Evolutionary conservation across 176 grass and related monocot species (phyloP), one percentile per base, ranked within the genome.

Genomic region (Rhynchospora tenuis): DNA sequence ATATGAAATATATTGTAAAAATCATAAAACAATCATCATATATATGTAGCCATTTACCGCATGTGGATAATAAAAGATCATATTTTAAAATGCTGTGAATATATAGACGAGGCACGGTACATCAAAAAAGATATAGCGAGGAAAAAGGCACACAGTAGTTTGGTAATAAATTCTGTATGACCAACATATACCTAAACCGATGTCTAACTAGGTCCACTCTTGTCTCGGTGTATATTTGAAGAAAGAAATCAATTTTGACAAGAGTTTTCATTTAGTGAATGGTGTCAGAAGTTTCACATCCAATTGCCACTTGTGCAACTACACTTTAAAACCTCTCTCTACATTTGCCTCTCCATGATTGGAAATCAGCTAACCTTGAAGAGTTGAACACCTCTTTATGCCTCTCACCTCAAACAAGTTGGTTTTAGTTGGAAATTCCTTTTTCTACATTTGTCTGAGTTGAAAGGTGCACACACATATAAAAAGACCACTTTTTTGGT

Each of bases 361-460:
- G 52, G 78, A 62, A 65, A 82, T 24, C 59, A 48, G 72, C 23
- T 44, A 44, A 70, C 66, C 33, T 8, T 29, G 14, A 67, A 15
- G 17, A 73, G 7, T 22, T 73, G 43, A 23, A 12, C 45, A 38
- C 56, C 56, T 23, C 38, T 64, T 63, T 24, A 26, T 81, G 57
- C 58, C n/a, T 11, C 79, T 81, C 28, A 66, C 12, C 62, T 44
- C 60, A 27, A 51, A n/a, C 33, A 48, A 47, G 42, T 82, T 28
- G 16, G 44, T 29, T 51, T 65, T 54, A 82, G 22, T 52, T 82
- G 80, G 61, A 20, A 29, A 64, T 82, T 77, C 4, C 22, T 29
- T 67, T 68, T 67, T n/a, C 61, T 52, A 82, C 22, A 82, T 67
- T 82, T 66, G 80, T 82, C 60, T 54, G 38, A 64, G 52, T 16